phyloP scores from a whole-genome alignment of 2,329 filamentous ascomycete species.

The Exserohilum rostratum region DNA sequence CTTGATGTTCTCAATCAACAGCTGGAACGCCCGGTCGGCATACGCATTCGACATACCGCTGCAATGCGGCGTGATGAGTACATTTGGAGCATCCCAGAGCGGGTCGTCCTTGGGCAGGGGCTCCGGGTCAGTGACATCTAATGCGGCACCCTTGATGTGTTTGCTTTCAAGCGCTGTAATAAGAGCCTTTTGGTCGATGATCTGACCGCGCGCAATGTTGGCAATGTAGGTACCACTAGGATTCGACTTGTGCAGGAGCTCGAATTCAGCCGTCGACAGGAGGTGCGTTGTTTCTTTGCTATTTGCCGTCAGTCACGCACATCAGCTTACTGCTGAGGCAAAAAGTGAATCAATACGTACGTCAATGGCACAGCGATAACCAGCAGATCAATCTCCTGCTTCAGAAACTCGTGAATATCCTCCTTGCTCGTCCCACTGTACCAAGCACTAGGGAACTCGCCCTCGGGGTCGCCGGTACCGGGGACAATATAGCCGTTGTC shows the following conservation, averaged over 20 bases:
- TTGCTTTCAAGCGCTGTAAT: slow-evolving; percentile 65
- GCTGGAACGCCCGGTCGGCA: slow-evolving; percentile 61
- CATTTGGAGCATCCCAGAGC: slow-evolving; percentile 72
- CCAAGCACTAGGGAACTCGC: slow-evolving; percentile 62
- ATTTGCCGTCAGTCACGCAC: neutral
- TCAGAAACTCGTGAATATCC: slow-evolving; percentile 60
- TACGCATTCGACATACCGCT: slow-evolving; percentile 62
- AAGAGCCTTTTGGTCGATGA: slow-evolving; percentile 67
- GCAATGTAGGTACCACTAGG: slow-evolving; percentile 64
- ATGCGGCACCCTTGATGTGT: slow-evolving; percentile 68
- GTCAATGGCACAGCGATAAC: slow-evolving; percentile 65
- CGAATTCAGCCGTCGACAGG: slow-evolving; percentile 61
- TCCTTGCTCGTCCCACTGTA: slow-evolving; percentile 61
- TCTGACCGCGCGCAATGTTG: slow-evolving; percentile 72
- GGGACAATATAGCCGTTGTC: slow-evolving; percentile 72
- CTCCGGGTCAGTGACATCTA: slow-evolving; percentile 82
- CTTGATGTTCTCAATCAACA: slow-evolving; percentile 64
- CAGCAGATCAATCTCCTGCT: slow-evolving; percentile 62
- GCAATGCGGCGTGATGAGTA: slow-evolving; percentile 72
- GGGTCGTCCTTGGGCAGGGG: slow-evolving; percentile 71
- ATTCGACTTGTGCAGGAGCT: slow-evolving; percentile 56
- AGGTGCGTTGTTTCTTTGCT: slow-evolving; percentile 59
- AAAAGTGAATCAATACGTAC: slow-evolving; percentile 27
- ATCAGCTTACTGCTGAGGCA: neutral
- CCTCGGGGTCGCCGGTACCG: slow-evolving; percentile 67